Conservation (phyloP, 768 basidiomycete species). For the Russula sp. region DNA sequence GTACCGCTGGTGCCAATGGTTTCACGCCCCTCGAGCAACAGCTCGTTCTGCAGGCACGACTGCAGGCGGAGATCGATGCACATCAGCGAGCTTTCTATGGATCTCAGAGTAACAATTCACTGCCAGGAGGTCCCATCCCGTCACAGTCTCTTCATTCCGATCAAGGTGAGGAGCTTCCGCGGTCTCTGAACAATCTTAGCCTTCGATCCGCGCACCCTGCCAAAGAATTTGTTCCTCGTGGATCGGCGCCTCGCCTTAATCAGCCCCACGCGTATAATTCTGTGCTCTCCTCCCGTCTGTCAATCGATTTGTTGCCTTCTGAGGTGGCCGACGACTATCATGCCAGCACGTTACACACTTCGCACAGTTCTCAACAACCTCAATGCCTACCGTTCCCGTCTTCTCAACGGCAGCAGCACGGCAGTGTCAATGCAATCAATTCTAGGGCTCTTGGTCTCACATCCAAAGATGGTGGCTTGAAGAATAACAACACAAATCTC, state of each 20-base stretch:
- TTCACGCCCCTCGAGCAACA: slow-evolving; percentile 25
- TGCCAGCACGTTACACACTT: slow-evolving; percentile 1
- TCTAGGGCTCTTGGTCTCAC: slow-evolving; percentile 13
- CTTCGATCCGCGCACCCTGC: slow-evolving; percentile 14
- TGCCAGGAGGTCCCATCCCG: slow-evolving; percentile 4
- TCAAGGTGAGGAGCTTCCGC: slow-evolving; percentile 12
- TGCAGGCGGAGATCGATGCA: slow-evolving; percentile 22
- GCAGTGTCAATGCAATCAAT: slow-evolving; percentile 6
- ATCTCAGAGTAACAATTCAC: slow-evolving; percentile 6
- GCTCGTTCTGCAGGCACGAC: slow-evolving; percentile 23
- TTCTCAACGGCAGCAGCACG: slow-evolving; percentile 9
- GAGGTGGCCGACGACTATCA: slow-evolving; percentile 6
- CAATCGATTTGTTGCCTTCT: slow-evolving; percentile 5
- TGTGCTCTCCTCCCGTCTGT: slow-evolving; percentile 7
- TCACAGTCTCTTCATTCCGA: slow-evolving; percentile 1
- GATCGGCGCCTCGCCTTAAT: slow-evolving; percentile 8
- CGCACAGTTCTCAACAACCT: slow-evolving; percentile 8
- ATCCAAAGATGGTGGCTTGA: slow-evolving; percentile 12
- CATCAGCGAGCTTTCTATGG: slow-evolving; percentile 15
- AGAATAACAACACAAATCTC: slow-evolving; percentile 6
- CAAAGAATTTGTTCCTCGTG: slow-evolving; percentile 25
- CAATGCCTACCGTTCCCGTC: slow-evolving; percentile 4
- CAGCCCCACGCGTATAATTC: background rate
- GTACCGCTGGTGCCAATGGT: slow-evolving; percentile 18
- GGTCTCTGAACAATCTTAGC: slow-evolving; percentile 16